Evolutionary conservation across 768 basidiomycete genomes (phyloP), one percentile per base, ranked within the genome.

Genomic region (Lactarius deliciosus): DNA sequence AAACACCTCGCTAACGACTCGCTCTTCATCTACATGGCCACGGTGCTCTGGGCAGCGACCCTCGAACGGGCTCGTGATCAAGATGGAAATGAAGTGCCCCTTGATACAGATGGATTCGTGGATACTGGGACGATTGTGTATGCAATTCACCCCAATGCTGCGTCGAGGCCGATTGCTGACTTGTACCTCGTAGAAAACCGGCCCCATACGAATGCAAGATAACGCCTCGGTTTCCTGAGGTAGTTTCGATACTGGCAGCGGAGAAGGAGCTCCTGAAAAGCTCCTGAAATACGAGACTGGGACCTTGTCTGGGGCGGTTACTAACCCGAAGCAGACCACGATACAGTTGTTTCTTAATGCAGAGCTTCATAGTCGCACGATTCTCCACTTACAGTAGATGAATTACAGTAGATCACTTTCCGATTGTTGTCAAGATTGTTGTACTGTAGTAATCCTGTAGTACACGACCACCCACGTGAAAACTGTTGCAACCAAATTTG

Each of bases 1-100:
- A 64, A 59, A 25, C 57, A 69, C 20, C 16, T 74, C 3, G 73
- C 73, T 2, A 55, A 63, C 5, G 64, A 71, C 2, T 16, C 69
- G 18, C 56, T 73, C 18, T 74, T 70, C 57, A 69, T 74, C 28
- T 43, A 60, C 54, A 63, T 66, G 0, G 72, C 70, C 2, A 58
- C 57, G n/a, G 15, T 72, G 1, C 55, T 74, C 2, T 70, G 71
- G 68, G 66, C 72, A 5, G 61, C 68, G 20, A 63, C 66, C 16
- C 61, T 71, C 20, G 65, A 65, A 62, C 57, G 60, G 1, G 56
- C 20, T 10, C 43, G 53, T 34, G 70, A 70, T 20, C 63, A 60
- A 13, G 30, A 64, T 10, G 72, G 70, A 30, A 50, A 47, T 28
- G 54, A 60, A 20, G 32, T 69, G 9, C 22, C 53, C 16, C 57